A percentile compares a stretch with the other conserved stretches of the same genome.
Evolutionary conservation across 2,329 filamentous ascomycete genomes (phyloP).

Genomic region (Alternaria ethzedia): DNA sequence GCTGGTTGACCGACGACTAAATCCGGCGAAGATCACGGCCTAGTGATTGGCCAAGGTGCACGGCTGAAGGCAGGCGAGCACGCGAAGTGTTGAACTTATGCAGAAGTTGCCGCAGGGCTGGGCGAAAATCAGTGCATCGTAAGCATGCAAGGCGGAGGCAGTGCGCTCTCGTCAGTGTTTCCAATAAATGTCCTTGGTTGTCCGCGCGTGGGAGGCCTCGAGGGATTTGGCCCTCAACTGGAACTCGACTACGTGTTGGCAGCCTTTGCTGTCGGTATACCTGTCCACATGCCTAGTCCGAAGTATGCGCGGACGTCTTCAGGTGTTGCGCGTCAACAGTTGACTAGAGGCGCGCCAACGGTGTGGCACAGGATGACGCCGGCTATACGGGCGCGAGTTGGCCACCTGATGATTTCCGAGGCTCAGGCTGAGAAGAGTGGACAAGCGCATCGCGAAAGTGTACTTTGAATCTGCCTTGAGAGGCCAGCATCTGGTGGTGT

Average conservation of each 20-base stretch:
- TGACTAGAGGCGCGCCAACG: conserved; percentile 13
- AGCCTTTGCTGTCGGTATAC: background rate
- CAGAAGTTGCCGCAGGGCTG: conserved; percentile 22
- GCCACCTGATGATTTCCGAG: conserved; percentile 20
- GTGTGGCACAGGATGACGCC: conserved; percentile 21
- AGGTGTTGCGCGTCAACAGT: conserved; percentile 6
- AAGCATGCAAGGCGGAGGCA: conserved; percentile 13
- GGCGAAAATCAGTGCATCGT: conserved; percentile 16
- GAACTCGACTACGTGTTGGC: background rate
- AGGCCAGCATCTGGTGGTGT: background rate
- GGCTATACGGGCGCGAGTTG: conserved; percentile 22
- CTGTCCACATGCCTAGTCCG: background rate
- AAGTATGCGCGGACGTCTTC: background rate
- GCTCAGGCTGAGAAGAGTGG: conserved; percentile 17
- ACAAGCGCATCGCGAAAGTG: background rate
- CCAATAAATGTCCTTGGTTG: background rate
- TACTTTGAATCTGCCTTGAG: conserved; percentile 12
- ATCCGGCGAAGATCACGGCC: conserved; percentile 22
- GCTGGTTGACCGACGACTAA: conserved; percentile 31
- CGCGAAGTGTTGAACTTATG: conserved; percentile 20
- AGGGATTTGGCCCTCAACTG: background rate
- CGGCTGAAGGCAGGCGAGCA: conserved; percentile 18
- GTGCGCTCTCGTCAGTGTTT: conserved; percentile 10
- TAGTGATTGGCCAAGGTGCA: conserved; percentile 26
- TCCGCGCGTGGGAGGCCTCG: background rate